Conservation (phyloP, 352 stramenopile species). For the Phytophthora vignae region DNA sequence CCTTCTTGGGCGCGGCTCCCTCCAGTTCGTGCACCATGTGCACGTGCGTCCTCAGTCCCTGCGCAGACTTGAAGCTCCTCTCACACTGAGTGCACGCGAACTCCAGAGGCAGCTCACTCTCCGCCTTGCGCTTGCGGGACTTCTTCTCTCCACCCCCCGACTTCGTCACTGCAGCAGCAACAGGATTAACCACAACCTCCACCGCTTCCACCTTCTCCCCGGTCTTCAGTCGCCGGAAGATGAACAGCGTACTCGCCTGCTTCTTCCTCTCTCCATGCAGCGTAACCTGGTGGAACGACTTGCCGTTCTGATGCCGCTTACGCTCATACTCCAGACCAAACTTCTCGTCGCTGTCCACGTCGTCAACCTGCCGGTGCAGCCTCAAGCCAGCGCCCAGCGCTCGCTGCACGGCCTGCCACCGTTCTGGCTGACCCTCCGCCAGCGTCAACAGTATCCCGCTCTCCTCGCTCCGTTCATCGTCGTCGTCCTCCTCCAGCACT, state of each 20-base stretch:
- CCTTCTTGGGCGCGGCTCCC: conserved; percentile 20
- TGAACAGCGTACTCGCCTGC: conserved; percentile 75
- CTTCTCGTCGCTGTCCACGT: conserved; percentile 50
- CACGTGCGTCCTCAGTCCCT: conserved; percentile 80
- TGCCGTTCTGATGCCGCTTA: conserved; percentile 90
- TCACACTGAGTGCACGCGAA: conserved; percentile 65
- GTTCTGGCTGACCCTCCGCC: conserved; percentile 76
- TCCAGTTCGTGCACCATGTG: conserved; percentile 89
- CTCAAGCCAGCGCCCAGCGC: conserved; percentile 49
- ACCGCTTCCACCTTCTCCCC: not conserved
- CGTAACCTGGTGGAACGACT: conserved; percentile 84
- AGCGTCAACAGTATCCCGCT: conserved; percentile 70
- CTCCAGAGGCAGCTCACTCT: conserved; percentile 30
- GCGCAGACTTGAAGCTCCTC: conserved; percentile 72
- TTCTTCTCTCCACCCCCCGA: not conserved
- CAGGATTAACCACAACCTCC: not conserved
- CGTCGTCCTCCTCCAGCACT: conserved; percentile 37
- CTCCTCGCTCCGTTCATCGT: not conserved
- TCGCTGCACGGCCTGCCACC: conserved; percentile 75
- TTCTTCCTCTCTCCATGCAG: conserved; percentile 73
- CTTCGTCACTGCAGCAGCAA: not conserved
- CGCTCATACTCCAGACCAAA: conserved; percentile 70
- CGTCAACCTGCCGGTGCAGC: conserved; percentile 55
- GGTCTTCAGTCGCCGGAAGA: conserved; percentile 42
- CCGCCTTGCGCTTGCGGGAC: conserved; percentile 52